Base-by-base conservation (phyloP, 2,329 filamentous ascomycete genomes). In the Scedosporium boydii region DNA sequence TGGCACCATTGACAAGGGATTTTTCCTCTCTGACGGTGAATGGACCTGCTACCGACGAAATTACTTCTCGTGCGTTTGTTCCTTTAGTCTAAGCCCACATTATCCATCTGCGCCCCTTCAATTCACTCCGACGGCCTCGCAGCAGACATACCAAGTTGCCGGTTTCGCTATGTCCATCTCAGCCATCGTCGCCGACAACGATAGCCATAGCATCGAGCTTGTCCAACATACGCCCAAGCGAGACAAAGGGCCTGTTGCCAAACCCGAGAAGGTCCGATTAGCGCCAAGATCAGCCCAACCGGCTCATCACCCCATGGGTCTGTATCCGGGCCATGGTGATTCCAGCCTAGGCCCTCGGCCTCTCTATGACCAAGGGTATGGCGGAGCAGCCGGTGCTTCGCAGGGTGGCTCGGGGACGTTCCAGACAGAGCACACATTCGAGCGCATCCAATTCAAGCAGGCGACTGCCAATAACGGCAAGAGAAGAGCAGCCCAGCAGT, bases 391-490 rank as follows among this genome's bases (percentile, higher is more conserved):
- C 44, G 56, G 44, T 18, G 18, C 34, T 4, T 23, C 62, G 6
- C 57, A 63, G 9, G 57, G 68, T 73, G 41, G 34, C 34, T 38
- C 74, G 77, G 66, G 71, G 58, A 70, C 74, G 0, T 75, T 76
- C 16, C 77, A 80, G 4, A 81, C 77, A 6, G 83, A 86, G 67
- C 80, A 85, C 65, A 85, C 81, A 0, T 97, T 96, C 71, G 92
- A 96, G 71, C 87, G 93, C 10, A 95, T 96, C 60, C 92, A 96
- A 69, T 97, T 96, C 82, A 96, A 96, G 73, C 90, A 91, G 66
- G 92, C 93, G 1, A 96, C 92, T 0, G 91, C 91, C 26, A 97
- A 96, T 76, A 97, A 97, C 67, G 92, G 92, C 57, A 96, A 96
- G 73, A 83, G 93, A 67, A 82, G 93, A 63, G 92, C 92, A 1